Evolutionary conservation across 2,329 filamentous ascomycete species (phyloP), one percentile per base, ranked within the genome.

Genomic region (Acrocalymma vagum): DNA sequence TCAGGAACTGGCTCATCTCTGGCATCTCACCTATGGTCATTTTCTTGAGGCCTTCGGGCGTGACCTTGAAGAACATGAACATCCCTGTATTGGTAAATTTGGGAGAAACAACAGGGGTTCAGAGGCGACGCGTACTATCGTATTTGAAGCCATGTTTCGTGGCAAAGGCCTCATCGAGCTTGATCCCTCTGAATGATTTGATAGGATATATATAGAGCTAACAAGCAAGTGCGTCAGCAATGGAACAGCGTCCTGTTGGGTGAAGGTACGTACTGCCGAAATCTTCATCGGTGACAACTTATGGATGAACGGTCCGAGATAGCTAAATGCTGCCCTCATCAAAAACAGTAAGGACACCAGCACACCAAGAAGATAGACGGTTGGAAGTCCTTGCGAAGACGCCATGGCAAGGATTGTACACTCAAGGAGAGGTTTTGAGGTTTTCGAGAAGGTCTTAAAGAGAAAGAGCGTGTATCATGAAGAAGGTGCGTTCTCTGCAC

Each of bases 121-220:
- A 15, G 29, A 9, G 13, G 28, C 29, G 14, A 15, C 16, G 24
- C 22, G 55, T 62, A 45, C 75, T 61, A 48, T 78, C 75, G 44
- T 75, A 70, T 18, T 69, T 58, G 40, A 78, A 74, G 45, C 75
- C 75, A 60, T 73, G 55, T 40, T 65, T 66, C 7, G 74, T 76
- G 13, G 73, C 68, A 30, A 68, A 49, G 11, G 71, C 69, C 25
- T 62, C 58, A 2, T 65, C 56, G 17, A 74, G 55, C 14, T 70
- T 64, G 5, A 70, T 62, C 3, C 59, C 65, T 11, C 73, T 69
- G 6, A 77, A 60, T 10, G 73, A 72, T 51, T 78, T 78, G 60
- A 78, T 73, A 3, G 75, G 75, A 42, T 78, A 78, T 5, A 70
- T 63, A 42, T 73, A 74, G 10, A 78, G 68, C 67, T 75, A 6